Conservation (phyloP, 1,284 basidiomycete species). For the Leccinum fallax region DNA sequence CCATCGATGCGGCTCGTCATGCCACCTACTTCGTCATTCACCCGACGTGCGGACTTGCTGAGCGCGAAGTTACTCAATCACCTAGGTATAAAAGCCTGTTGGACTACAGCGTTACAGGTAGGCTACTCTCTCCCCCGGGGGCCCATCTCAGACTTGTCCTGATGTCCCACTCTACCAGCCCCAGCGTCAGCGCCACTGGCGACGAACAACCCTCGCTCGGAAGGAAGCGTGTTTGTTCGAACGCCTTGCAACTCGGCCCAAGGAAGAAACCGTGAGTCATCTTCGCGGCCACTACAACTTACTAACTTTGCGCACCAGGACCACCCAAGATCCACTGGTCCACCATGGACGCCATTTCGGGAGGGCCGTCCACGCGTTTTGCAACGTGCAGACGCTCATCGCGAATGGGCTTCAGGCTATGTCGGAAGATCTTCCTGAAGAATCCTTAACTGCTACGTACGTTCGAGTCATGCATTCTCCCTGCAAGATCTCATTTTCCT, state of each 20-base stretch:
- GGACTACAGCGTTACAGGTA: too few relatives aligned
- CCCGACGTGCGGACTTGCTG: too few relatives aligned
- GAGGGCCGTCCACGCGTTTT: neutral
- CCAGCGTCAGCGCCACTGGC: too few relatives aligned
- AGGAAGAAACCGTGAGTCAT: neutral
- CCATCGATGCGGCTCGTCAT: too few relatives aligned
- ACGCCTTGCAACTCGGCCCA: neutral
- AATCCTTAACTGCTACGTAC: neutral
- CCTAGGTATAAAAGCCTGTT: too few relatives aligned
- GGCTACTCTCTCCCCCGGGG: too few relatives aligned
- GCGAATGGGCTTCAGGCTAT: neutral
- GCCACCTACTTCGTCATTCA: too few relatives aligned
- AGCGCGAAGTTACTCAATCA: too few relatives aligned
- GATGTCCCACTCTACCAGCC: too few relatives aligned
- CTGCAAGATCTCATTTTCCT: neutral
- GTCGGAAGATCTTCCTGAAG: neutral
- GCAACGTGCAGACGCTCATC: neutral
- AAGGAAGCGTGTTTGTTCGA: too few relatives aligned
- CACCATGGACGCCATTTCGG: neutral
- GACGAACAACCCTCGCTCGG: too few relatives aligned
- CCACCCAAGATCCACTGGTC: neutral
- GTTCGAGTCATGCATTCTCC: neutral
- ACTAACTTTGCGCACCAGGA: neutral
- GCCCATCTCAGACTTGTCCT: too few relatives aligned
- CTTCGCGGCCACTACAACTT: neutral